These are phyloP conservation scores for Phytomonas sp. DNA, from an alignment of 208 protist species.

Conservation along the genomic window DNA sequence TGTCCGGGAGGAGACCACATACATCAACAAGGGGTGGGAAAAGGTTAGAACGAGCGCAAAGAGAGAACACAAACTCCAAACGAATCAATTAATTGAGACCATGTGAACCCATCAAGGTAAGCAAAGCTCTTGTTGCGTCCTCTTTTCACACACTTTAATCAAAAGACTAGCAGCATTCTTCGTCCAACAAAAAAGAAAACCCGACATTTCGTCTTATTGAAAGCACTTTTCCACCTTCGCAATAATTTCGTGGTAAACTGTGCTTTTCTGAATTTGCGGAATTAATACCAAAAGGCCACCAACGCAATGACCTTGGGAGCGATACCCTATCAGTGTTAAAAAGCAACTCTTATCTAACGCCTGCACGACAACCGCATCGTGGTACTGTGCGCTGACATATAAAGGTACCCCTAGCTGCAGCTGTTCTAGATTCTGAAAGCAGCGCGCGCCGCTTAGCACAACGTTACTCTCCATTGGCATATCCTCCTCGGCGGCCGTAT, in stretches of 20 bases:
- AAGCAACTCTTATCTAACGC: slow-evolving; percentile 28
- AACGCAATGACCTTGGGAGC: slow-evolving; percentile 68
- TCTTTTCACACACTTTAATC: not conserved
- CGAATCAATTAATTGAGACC: not conserved
- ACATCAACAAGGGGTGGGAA: not conserved
- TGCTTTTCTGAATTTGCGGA: slow-evolving; percentile 11
- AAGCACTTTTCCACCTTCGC: not conserved
- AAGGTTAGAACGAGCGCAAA: not conserved
- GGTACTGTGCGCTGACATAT: slow-evolving; percentile 81
- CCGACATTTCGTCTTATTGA: not conserved
- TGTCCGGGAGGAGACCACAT: not conserved
- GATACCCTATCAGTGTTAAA: slow-evolving; percentile 70
- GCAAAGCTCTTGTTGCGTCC: not conserved
- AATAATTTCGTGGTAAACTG: not conserved
- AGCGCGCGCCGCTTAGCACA: slow-evolving; percentile 60
- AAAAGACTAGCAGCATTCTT: not conserved
- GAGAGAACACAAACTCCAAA: not conserved
- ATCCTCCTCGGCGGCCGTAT: slow-evolving; percentile 17
- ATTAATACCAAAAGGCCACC: slow-evolving; percentile 69
- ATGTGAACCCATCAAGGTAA: not conserved
- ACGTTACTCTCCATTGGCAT: slow-evolving; percentile 71
- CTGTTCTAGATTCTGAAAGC: slow-evolving; percentile 77
- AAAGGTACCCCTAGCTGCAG: slow-evolving; percentile 46
- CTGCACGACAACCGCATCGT: slow-evolving; percentile 74
- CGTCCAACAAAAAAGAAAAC: not conserved